Conservation (phyloP, 441 rosid genomes). For the Arabidopsis hybrid region DNA sequence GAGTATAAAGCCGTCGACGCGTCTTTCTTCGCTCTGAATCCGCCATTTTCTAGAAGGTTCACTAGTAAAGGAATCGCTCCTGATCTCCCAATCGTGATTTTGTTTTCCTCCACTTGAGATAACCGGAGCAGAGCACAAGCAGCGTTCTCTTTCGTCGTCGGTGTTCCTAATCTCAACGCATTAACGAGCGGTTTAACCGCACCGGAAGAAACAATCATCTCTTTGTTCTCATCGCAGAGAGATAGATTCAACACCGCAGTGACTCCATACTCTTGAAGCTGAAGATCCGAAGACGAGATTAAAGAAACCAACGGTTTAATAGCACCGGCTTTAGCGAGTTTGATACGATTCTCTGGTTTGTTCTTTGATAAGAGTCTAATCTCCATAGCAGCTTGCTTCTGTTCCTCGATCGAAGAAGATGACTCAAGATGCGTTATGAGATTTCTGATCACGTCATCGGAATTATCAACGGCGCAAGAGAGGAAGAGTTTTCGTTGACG, state of each 20-base stretch:
- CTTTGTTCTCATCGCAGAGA: slow-evolving; percentile 92
- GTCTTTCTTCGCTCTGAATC: slow-evolving; percentile 83
- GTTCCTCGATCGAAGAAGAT: slow-evolving; percentile 75
- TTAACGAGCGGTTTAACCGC: slow-evolving; percentile 82
- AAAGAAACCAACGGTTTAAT: slow-evolving; percentile 70
- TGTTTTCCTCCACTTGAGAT: slow-evolving; percentile 78
- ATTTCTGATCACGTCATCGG: slow-evolving; percentile 70
- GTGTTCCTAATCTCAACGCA: slow-evolving; percentile 69
- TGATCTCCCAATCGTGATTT: slow-evolving; percentile 79
- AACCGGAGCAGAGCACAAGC: slow-evolving; percentile 87
- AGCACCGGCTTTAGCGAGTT: slow-evolving; percentile 83
- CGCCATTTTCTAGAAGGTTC: slow-evolving; percentile 70
- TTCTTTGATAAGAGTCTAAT: slow-evolving; percentile 89
- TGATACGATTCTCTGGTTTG: slow-evolving; percentile 79
- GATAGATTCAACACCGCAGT: slow-evolving; percentile 88
- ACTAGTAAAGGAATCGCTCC: slow-evolving; percentile 83
- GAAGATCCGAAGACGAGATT: slow-evolving; percentile 67
- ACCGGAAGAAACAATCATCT: slow-evolving; percentile 68
- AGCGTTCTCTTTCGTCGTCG: slow-evolving; percentile 87
- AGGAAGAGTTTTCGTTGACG: slow-evolving; percentile 53
- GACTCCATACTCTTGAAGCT: slow-evolving; percentile 90
- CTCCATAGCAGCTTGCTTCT: slow-evolving; percentile 96
- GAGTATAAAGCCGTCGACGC: slow-evolving; percentile 89
- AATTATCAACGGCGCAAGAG: slow-evolving; percentile 70
- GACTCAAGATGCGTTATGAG: slow-evolving; percentile 74